phyloP scores from a whole-genome alignment of 2,329 filamentous ascomycete genomes.

The Mycogone perniciosa region DNA sequence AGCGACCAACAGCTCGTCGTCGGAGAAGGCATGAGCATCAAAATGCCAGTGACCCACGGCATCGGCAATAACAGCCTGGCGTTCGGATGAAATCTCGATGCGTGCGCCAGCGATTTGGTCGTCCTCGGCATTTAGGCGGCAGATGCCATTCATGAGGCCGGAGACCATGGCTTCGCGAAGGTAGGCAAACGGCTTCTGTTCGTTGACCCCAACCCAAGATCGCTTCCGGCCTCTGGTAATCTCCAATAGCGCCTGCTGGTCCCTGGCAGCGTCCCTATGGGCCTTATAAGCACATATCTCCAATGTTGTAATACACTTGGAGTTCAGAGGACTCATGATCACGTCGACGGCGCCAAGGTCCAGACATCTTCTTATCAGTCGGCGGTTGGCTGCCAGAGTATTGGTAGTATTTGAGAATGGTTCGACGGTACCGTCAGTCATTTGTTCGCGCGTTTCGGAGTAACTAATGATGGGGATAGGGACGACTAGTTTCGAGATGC shows the following conservation, averaged over 20 bases:
- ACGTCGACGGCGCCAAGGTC: constrained; percentile 86
- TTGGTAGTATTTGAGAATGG: constrained; percentile 21
- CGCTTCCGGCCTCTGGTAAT: constrained; percentile 71
- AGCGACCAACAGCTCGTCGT: constrained; percentile 83
- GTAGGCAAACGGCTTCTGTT: constrained; percentile 82
- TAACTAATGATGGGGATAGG: constrained; percentile 47
- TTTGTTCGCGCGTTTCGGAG: constrained; percentile 24
- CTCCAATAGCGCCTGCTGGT: constrained; percentile 66
- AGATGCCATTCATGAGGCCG: constrained; percentile 82
- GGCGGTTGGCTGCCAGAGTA: constrained; percentile 27
- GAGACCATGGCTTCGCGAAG: constrained; percentile 91
- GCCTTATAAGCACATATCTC: constrained; percentile 79
- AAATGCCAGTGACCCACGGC: constrained; percentile 80
- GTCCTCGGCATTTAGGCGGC: constrained; percentile 60
- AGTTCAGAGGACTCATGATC: constrained; percentile 69
- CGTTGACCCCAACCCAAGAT: constrained; percentile 85
- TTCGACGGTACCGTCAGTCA: constrained; percentile 35
- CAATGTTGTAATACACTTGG: constrained; percentile 66
- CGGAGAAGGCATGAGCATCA: constrained; percentile 79
- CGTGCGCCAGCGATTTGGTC: constrained; percentile 57
- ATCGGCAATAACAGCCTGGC: constrained; percentile 58
- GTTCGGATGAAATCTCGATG: constrained; percentile 60
- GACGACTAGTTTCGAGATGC: constrained; percentile 50
- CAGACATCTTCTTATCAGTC: constrained; percentile 62
- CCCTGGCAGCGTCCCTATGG: constrained; percentile 67